Evolutionary conservation across 768 basidiomycete species (phyloP).

Genomic region (Agaricus blazei): DNA sequence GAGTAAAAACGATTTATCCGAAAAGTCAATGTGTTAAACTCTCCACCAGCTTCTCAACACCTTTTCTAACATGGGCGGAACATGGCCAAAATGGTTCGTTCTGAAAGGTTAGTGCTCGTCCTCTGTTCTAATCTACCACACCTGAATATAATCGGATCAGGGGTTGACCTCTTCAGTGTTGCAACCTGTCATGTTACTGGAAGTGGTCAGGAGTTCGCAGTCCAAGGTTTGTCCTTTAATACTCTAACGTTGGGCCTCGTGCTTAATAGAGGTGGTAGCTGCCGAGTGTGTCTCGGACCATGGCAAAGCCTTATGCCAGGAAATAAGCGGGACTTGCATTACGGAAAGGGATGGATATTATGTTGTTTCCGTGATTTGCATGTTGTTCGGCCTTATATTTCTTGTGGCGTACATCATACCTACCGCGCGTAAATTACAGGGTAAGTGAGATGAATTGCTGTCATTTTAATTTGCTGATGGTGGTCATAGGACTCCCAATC

Average conservation of each 20-base stretch:
- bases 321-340: constrained; percentile 74
- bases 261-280: constrained; percentile 35
- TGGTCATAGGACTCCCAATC: constrained; percentile 52
- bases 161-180: constrained; percentile 83
- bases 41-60: constrained; percentile 79
- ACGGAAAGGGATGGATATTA: constrained; percentile 93
- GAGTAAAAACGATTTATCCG: constrained; percentile 20
- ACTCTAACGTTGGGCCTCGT: background rate
- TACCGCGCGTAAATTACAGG: constrained; percentile 80
- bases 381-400: constrained; percentile 68
- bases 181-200: constrained; percentile 78
- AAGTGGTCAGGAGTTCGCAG: constrained; percentile 42
- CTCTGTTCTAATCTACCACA: background rate
- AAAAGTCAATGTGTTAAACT: background rate
- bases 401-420: constrained; percentile 78
- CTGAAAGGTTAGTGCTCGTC: constrained; percentile 59
- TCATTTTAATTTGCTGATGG: constrained; percentile 6
- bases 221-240: constrained; percentile 42
- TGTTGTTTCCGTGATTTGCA: constrained; percentile 73
- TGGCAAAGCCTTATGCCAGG: constrained; percentile 74
- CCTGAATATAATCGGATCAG: constrained; percentile 28
- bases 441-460: constrained; percentile 37
- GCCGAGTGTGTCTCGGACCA: constrained; percentile 90
- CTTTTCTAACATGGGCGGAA: constrained; percentile 94
- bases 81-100: constrained; percentile 96